Base-by-base conservation (phyloP, 2,329 filamentous ascomycete species). In the Venturia effusa region DNA sequence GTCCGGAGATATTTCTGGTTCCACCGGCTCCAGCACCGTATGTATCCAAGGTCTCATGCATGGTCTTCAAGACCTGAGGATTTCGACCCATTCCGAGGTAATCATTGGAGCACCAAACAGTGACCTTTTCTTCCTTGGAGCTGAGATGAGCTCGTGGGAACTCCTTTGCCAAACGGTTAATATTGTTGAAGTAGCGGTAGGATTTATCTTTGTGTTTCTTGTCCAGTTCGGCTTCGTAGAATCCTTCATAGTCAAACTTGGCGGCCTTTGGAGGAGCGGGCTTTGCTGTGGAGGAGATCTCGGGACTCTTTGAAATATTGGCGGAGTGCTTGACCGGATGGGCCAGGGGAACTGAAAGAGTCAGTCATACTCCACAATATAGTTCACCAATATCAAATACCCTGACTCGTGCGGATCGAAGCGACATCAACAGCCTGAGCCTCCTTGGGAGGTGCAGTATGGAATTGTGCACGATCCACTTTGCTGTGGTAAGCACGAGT, bases 191-290 rank as follows among this genome's bases (percentile, higher is more conserved):
- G 81, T 97, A 97, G 73, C 94, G 90, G 81, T 99, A 99, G 62
- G 92, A 97, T 81, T 97, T 97, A 83, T 99, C 94, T 83, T 96
- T 92, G 83, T 96, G 94, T 81, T 99, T 99, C 84, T 97, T 97
- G 71, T 97, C 91, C 69, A 99, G 79, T 76, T 99, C 93, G 66
- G 80, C 80, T 68, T 87, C 79, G 79, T 97, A 99, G 77, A 97
- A 99, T 59, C 76, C 84, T 71, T 96, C 87, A 72, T 99, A 99
- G 76, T 97, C 84, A 77, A 97, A 99, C 71, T 87, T 90, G 65
- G 75, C 73, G 30, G 76, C 71, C 41, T 76, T 73, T 40, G 81
- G 81, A 51, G 76, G 72, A 4, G 82, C 79, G 62, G 79, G 78
- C 48, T 76, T 76, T 22, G 76, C 78, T 59, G 76, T 69, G 48